These are phyloP conservation scores for Sugiyamaella xylanicola DNA, from an alignment of 1,139 yeast genomes.

Conservation along the genomic window DNA sequence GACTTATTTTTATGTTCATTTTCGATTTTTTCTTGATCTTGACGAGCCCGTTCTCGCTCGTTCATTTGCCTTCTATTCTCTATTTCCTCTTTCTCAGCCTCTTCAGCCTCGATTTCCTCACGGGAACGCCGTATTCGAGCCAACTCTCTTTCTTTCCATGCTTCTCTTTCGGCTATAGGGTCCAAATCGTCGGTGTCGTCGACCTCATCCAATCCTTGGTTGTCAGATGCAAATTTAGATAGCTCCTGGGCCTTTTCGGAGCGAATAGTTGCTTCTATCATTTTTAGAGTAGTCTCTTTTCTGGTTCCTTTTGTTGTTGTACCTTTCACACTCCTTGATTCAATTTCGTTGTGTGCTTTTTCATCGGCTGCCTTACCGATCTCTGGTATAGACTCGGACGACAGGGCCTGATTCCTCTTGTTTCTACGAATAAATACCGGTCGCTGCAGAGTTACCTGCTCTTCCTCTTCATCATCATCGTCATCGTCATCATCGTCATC, in stretches of 20 bases:
- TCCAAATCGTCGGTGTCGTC: constrained; percentile 61
- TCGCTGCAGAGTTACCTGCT: constrained; percentile 25
- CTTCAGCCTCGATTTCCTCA: constrained; percentile 43
- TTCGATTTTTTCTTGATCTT: constrained; percentile 25
- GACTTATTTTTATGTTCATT: constrained; percentile 23
- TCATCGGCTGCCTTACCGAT: neutral
- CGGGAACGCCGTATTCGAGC: constrained; percentile 50
- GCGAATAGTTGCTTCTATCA: constrained; percentile 30
- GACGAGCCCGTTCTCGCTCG: constrained; percentile 38
- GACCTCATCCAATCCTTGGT: constrained; percentile 38
- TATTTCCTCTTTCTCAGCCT: constrained; percentile 47
- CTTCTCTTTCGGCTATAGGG: constrained; percentile 50
- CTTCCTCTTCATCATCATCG: constrained; percentile 20
- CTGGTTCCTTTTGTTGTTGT: neutral
- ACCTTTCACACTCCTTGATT: no score
- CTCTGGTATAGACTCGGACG: neutral
- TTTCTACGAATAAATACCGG: constrained; percentile 37
- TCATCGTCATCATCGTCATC: constrained; percentile 22
- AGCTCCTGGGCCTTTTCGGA: constrained; percentile 26
- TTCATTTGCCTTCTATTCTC: constrained; percentile 40
- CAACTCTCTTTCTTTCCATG: constrained; percentile 52
- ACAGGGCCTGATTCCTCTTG: constrained; percentile 21
- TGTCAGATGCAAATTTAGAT: constrained; percentile 22
- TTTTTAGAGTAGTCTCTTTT: constrained; percentile 27
- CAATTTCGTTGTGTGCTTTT: no score